Evolutionary conservation across 495 filamentous ascomycete species (phyloP).

Genomic region (Trichoderma gamsii): DNA sequence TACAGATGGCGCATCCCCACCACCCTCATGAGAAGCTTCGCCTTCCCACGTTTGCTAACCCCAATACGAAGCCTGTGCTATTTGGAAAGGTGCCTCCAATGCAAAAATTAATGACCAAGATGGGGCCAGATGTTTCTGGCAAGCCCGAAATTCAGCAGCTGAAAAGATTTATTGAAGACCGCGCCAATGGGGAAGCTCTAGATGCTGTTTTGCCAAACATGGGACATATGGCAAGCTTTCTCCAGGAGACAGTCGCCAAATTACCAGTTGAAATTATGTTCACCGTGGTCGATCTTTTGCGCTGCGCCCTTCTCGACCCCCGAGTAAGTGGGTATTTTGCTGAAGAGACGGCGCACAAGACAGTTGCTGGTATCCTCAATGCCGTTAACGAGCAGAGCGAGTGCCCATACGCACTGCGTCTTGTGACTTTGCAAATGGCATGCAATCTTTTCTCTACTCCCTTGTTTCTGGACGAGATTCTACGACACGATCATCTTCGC

Average conservation of each 20-base stretch:
- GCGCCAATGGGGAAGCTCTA: constrained; percentile 47
- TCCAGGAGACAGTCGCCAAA: constrained; percentile 43
- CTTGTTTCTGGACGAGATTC: constrained; percentile 46
- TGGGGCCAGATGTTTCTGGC: constrained; percentile 46
- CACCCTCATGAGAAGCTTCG: constrained; percentile 69
- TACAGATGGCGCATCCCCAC: constrained; percentile 68
- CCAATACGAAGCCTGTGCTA: constrained; percentile 57
- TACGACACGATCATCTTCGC: constrained; percentile 33
- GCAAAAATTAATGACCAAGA: constrained; percentile 73
- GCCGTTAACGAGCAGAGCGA: constrained; percentile 44
- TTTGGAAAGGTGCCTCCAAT: constrained; percentile 80
- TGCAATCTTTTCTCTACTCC: constrained; percentile 59
- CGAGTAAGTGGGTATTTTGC: constrained; percentile 85
- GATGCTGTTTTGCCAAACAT: constrained; percentile 59
- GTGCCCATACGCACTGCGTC: constrained; percentile 72
- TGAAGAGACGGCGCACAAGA: constrained; percentile 60
- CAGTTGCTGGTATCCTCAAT: constrained; percentile 58
- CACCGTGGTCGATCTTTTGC: constrained; percentile 73
- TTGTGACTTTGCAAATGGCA: constrained; percentile 64
- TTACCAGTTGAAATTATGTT: constrained; percentile 60
- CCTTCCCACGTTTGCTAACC: constrained; percentile 61
- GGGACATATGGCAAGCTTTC: constrained; percentile 44
- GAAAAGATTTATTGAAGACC: constrained; percentile 57
- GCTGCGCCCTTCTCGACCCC: constrained; percentile 68
- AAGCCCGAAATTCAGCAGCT: constrained; percentile 51